Base-by-base conservation (phyloP, 192 early-diverging fungal species). In the Coemansia sp. region DNA sequence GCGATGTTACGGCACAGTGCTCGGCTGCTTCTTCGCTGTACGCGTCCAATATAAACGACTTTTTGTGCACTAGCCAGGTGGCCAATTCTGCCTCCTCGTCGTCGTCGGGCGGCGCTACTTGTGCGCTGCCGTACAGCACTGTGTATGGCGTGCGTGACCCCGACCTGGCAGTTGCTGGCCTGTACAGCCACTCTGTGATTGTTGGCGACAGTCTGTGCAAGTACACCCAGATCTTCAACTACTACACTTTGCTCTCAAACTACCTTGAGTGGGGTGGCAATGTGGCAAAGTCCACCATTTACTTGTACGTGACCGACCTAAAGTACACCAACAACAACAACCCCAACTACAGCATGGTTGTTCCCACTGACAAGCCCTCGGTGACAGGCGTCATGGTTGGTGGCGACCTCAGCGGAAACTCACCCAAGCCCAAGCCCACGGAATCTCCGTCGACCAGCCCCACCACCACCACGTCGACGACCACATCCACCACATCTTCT, bases 221-320 rank as follows among this genome's bases (percentile, higher is more conserved):
- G 7, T 58, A 61, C 53, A 53, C 48, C 5, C 39, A 37, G 19
- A 60, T 76, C 9, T 70, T 53, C 44, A 76, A 59, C 60, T 76
- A 63, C 61, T 76, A 76, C 38, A 76, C 74, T 0, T 2, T 70
- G 10, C 65, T 77, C 18, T 67, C 74, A 0, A 77, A 67, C 64
- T 77, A 53, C 50, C 62, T 77, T 27, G 74, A 77, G 48, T 77
- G 74, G 74, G 74, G 68, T 4, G 74, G 74, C 12, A 60, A 66
- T 3, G 57, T 63, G n/a, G 58, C 68, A 7, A 27, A 70, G 43
- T 56, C 64, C 4, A 71, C 74, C 41, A 68, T 77, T 26, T 77
- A 77, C 37, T 60, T 77, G 41, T 77, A 63, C 56, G 61, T 68
- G 0, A 53, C 58, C 1, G 61, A 77, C 38, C 38, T 43, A 22